Conservation (phyloP, 23 red algal genomes). For the Gracilaria gracilis region DNA sequence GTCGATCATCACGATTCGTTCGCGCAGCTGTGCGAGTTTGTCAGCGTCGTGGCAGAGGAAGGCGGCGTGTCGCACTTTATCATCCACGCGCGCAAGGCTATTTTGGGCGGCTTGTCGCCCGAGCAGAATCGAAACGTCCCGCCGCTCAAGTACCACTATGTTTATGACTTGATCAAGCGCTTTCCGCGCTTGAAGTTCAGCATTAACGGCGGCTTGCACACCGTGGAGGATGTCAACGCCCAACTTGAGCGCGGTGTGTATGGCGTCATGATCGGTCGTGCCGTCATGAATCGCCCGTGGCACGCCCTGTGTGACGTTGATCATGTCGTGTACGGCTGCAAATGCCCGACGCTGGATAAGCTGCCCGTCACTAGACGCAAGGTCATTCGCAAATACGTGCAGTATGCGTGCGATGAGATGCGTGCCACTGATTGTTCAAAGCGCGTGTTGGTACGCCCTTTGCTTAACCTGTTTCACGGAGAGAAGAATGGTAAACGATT, state of each 20-base stretch:
- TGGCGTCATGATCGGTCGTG: conserved; percentile 96
- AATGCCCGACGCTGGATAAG: neutral
- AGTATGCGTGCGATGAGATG: conserved; percentile 44
- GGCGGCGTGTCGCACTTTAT: conserved; percentile 90
- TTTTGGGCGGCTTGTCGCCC: conserved; percentile 85
- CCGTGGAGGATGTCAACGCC: conserved; percentile 44
- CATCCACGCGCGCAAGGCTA: conserved; percentile 93
- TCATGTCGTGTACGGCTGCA: conserved; percentile 58
- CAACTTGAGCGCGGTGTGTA: conserved; percentile 75
- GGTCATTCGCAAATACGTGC: conserved; percentile 61
- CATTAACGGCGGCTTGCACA: conserved; percentile 88
- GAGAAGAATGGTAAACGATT: conserved; percentile 74
- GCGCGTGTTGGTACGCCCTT: conserved; percentile 73
- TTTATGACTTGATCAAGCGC: conserved; percentile 63
- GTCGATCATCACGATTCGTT: conserved; percentile 88
- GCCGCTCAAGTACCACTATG: conserved; percentile 86
- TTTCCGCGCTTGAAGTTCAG: conserved; percentile 85
- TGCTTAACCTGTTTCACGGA: conserved; percentile 83
- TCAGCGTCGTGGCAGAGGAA: conserved; percentile 55
- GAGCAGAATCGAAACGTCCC: conserved; percentile 92
- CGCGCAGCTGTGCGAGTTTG: conserved; percentile 78
- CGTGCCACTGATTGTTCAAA: neutral
- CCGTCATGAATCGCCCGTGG: conserved; percentile 89
- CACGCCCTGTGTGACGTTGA: conserved; percentile 84
- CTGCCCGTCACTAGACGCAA: conserved; percentile 14